phyloP scores from a whole-genome alignment of 768 basidiomycete genomes.

The Epithele typhae region DNA sequence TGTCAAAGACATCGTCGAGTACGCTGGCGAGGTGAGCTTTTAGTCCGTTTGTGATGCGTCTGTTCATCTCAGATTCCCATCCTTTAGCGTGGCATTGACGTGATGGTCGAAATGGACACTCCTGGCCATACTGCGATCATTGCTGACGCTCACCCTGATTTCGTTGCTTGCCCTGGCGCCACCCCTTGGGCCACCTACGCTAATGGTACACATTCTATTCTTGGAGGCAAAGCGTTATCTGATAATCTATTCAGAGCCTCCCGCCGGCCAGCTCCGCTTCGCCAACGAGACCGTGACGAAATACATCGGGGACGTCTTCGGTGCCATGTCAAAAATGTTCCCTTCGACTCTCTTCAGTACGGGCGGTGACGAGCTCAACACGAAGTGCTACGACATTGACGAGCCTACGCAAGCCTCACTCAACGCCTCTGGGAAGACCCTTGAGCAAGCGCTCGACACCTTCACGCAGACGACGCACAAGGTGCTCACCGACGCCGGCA shows the following conservation, averaged over 20 bases:
- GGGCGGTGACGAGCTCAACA: slow-evolving; percentile 48
- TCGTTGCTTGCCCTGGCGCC: slow-evolving; percentile 36
- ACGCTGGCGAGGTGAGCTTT: slow-evolving; percentile 39
- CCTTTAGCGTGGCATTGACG: slow-evolving; percentile 44
- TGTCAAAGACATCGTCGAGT: slow-evolving; percentile 36
- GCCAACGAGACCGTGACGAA: slow-evolving; percentile 27
- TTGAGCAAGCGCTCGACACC: slow-evolving; percentile 33
- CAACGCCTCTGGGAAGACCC: slow-evolving; percentile 28
- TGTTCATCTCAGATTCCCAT: not conserved
- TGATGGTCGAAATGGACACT: slow-evolving; percentile 46
- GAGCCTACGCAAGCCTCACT: slow-evolving; percentile 28
- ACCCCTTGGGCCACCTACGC: slow-evolving; percentile 35
- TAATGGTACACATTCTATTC: slow-evolving; percentile 20
- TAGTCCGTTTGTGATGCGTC: not conserved
- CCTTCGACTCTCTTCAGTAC: slow-evolving; percentile 37
- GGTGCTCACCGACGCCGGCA: slow-evolving; percentile 29
- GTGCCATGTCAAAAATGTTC: slow-evolving; percentile 25
- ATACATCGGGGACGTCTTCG: slow-evolving; percentile 33
- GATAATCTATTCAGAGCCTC: slow-evolving; percentile 32
- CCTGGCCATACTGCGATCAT: slow-evolving; percentile 48
- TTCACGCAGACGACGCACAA: slow-evolving; percentile 35
- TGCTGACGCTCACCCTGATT: slow-evolving; percentile 38
- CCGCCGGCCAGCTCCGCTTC: slow-evolving; percentile 46
- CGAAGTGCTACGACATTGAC: slow-evolving; percentile 36
- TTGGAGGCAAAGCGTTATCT: not conserved